Base-by-base conservation (phyloP, 164 flowering plant genomes). In the Macadamia tetraphylla region DNA sequence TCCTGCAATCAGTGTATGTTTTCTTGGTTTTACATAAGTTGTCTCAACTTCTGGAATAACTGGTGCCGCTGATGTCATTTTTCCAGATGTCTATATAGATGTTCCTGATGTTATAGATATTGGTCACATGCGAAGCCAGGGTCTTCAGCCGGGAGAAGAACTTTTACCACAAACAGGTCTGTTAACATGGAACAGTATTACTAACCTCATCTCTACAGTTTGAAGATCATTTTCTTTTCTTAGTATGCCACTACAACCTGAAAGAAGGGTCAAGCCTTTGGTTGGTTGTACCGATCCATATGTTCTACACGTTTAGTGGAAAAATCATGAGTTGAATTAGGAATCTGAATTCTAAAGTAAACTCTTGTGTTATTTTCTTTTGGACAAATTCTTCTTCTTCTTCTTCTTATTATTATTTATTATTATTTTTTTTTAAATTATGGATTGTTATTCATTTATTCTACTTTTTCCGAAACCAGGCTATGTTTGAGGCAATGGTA, bases 61-160 rank as follows among this genome's bases (percentile, higher is more conserved):
- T 72, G 23, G 53, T 59, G n/a, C 52, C 40, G 7, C 51, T 63
- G 55, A 56, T 65, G 48, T 74, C 58, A 65, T 56, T 46, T 35
- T 48, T 75, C 0, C 88, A 95, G 99, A 92, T 89, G 99, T 95
- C 71, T 95, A 92, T 68, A 82, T 92, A 43, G 99, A 95, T 74
- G 96, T 95, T 63, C 98, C 98, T 61, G 99, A 92, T 78, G 78
- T 85, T 55, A 89, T 95, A 66, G 97, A 95, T 80, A 86, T 95
- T 61, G 86, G 89, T 72, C 84, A 87, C 77, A 91, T 95, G 98
- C 90, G 98, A 52, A 92, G 99, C 84, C 88, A 79, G 67, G 99
- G 99, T 62, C 81, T 82, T 78, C 98, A 92, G 73, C 93, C 94
- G 58, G 97, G 93, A 67, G 99, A 95, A 69, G 99, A 92, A 77